phyloP scores from a whole-genome alignment of 148 eudicot genomes.

The Agrostemma githago region DNA sequence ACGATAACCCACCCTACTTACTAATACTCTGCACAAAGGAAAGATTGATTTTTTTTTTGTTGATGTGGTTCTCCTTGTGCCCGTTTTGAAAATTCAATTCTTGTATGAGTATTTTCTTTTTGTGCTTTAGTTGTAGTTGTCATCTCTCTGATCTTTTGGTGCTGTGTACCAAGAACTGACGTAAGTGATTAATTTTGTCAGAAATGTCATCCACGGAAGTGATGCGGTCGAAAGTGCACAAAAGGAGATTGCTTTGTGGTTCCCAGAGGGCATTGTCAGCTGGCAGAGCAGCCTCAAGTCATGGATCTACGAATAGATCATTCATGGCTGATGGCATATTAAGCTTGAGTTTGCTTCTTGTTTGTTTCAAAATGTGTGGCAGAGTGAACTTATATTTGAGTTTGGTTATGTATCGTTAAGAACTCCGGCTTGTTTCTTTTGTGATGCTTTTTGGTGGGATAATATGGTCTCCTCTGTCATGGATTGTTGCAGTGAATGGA shows the following conservation, averaged over 20 bases:
- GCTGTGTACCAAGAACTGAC: neutral
- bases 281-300: constrained; percentile 81
- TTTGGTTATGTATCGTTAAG: neutral
- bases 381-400: constrained; percentile 10
- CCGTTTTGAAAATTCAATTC: too few relatives aligned
- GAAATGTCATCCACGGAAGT: constrained; percentile 91
- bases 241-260: constrained; percentile 91
- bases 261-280: constrained; percentile 67
- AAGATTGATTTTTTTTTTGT: too few relatives aligned
- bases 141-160: neutral
- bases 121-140: neutral
- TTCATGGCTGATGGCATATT: neutral
- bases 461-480: neutral
- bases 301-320: constrained; percentile 67
- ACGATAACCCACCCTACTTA: too few relatives aligned
- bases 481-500: neutral
- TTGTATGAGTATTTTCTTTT: neutral
- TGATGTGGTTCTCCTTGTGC: too few relatives aligned
- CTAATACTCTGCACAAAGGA: too few relatives aligned
- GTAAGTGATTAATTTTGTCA: constrained; percentile 14
- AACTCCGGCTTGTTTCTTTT: neutral
- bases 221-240: constrained; percentile 80
- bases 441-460: neutral
- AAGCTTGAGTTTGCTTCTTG: neutral
- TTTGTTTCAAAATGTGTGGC: constrained; percentile 6